Base-by-base conservation (phyloP, 176 grass and related monocot species). In the Bothriochloa decipiens region DNA sequence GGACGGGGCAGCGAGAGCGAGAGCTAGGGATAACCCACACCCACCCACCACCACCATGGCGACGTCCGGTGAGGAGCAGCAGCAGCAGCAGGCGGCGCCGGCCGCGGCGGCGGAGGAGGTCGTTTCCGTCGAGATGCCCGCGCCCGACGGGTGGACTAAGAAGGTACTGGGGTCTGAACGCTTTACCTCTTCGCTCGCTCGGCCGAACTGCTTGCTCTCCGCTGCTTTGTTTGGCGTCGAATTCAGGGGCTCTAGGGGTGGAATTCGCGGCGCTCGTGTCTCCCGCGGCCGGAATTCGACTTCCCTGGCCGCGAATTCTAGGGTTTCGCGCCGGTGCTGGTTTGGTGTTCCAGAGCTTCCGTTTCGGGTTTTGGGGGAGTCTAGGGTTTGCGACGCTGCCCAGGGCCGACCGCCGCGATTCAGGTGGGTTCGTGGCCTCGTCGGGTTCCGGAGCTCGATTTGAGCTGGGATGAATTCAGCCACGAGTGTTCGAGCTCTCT, bases 111-210 rank as follows among this genome's bases (percentile, higher is more conserved):
- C 58, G n/a, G 58, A 62, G 58, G 61, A 64, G 61, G 61, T 64
- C 25, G 52, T 57, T 0, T 57, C 52, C 52, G 52, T 57, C 18
- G 52, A 57, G 52, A 57, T 57, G 52, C 52, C 60, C 14, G 62
- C 37, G 15, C 29, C 39, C 1, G 14, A 40, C 12, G 47, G 86
- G 68, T 78, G 83, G 82, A 80, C 70, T 47, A 2, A 94, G 92
- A 94, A 94, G 92, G 92, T 94, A 40, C 39, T 1, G 52, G 12
- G 7, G 8, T 62, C 29, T 32, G 29, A 32, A 32, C 29, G 29
- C 29, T 32, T 32, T 2, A n/a, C 29, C 29, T 32, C 29, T 32
- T 32, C 29, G n/a, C n/a, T n/a, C n/a, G n/a, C n/a, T n/a, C n/a
- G 29, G 2, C 29, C 29, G 29, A 32, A 32, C 29, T 32, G 29